Percentiles rank a stretch among this genome's conserved stretches.
These are phyloP conservation scores for Candida lessepsii DNA, from an alignment of 805 yeast species.

Conservation along the genomic window DNA sequence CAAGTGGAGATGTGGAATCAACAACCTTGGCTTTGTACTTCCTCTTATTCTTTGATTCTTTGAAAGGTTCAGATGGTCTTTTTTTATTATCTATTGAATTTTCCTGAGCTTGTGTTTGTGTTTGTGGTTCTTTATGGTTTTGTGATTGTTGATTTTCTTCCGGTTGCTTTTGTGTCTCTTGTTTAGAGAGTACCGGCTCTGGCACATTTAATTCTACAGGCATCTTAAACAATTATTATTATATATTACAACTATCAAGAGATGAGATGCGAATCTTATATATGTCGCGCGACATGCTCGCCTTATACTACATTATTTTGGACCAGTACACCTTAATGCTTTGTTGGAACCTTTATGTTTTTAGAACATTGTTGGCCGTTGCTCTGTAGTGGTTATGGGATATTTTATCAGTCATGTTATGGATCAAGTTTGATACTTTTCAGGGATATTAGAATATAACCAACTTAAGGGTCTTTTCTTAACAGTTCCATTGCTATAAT, in stretches of 20 bases:
- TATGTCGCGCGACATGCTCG: background rate
- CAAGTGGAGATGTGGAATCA: slow-evolving; percentile 79
- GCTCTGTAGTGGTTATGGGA: too few relatives aligned
- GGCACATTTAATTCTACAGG: too few relatives aligned
- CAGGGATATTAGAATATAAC: slow-evolving; percentile 30
- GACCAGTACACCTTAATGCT: too few relatives aligned
- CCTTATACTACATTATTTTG: background rate
- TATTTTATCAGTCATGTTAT: too few relatives aligned
- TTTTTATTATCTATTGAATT: background rate
- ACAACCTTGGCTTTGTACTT: slow-evolving; percentile 60
- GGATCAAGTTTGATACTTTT: slow-evolving; percentile 16
- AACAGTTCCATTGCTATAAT: slow-evolving; percentile 37
- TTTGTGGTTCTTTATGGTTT: background rate
- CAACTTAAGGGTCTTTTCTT: slow-evolving; percentile 35
- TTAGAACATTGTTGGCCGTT: too few relatives aligned
- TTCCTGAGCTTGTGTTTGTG: background rate
- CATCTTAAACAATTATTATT: background rate
- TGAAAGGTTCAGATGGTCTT: slow-evolving; percentile 7
- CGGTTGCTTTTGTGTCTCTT: background rate
- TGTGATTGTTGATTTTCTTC: background rate
- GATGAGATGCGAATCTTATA: slow-evolving; percentile 2
- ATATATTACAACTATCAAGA: slow-evolving; percentile 1
- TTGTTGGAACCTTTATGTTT: too few relatives aligned
- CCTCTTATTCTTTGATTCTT: slow-evolving; percentile 34
- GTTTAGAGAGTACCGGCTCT: too few relatives aligned